Evolutionary conservation across 2,329 filamentous ascomycete species (phyloP).

Genomic region (Penicillium nordicum): DNA sequence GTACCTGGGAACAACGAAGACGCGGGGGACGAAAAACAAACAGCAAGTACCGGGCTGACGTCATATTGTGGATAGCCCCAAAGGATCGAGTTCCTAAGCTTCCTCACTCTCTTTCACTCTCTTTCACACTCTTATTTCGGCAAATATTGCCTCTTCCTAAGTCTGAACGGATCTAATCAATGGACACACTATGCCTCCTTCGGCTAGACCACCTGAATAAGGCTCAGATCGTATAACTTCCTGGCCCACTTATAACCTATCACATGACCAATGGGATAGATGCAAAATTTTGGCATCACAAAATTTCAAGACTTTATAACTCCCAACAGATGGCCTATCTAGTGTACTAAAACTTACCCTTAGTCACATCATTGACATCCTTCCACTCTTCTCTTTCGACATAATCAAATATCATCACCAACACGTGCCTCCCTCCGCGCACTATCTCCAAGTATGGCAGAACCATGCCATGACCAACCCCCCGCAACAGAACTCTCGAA

Average conservation of each 20-base stretch:
- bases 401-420: conserved; percentile 8
- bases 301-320: too few species aligned
- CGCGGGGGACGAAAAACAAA: neutral
- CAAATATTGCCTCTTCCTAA: neutral
- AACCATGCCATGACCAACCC: conserved; percentile 11
- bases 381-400: conserved; percentile 1
- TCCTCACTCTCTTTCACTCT: neutral
- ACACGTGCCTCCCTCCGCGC: conserved; percentile 5
- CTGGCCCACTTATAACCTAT: neutral
- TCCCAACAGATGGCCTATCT: neutral
- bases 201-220: neutral
- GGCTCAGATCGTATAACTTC: neutral
- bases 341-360: conserved; percentile 8
- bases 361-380: conserved; percentile 6
- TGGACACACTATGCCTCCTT: neutral
- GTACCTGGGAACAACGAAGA: conserved; percentile 1
- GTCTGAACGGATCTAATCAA: neutral
- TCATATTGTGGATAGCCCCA: conserved; percentile 13
- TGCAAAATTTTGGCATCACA: too few species aligned
- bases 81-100: neutral
- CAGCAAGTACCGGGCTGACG: conserved; percentile 16
- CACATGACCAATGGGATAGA: neutral
- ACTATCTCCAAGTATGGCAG: conserved; percentile 18
- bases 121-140: neutral
- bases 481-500: conserved; percentile 20